A percentile compares a stretch with the other conserved stretches of the same genome.
Evolutionary conservation across 345 rosid genomes (phyloP).

Genomic region (Eucalyptus leucophloia): DNA sequence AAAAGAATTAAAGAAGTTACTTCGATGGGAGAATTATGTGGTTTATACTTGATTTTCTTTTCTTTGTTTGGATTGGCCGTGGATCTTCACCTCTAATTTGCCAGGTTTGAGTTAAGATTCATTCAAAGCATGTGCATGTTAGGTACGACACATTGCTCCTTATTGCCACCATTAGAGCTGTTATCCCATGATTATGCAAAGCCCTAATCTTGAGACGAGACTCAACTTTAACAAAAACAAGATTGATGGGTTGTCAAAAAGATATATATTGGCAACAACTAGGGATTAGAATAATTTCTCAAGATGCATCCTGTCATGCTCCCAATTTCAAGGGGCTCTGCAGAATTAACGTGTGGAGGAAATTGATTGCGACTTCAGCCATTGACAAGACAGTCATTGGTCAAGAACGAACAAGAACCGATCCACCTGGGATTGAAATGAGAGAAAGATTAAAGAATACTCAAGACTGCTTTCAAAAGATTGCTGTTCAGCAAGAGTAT

Average conservation of each 20-base stretch:
- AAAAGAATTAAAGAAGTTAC: not conserved
- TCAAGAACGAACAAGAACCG: not conserved
- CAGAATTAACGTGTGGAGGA: not conserved
- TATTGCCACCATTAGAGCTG: not conserved
- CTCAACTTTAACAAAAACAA: not conserved
- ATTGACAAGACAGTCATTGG: not conserved
- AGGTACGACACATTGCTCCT: not conserved
- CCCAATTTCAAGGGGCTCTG: not conserved
- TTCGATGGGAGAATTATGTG: not conserved
- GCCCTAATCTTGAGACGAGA: not conserved
- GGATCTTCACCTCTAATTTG: fast-evolving
- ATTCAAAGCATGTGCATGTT: not conserved
- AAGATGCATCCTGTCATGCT: not conserved
- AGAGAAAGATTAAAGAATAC: not conserved
- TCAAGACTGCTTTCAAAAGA: not conserved
- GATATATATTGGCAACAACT: not conserved
- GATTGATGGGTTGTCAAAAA: not conserved
- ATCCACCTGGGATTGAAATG: not conserved
- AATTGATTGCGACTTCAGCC: not conserved
- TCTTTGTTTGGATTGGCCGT: not conserved
- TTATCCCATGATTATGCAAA: not conserved
- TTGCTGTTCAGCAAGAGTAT: not conserved
- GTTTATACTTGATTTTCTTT: not conserved
- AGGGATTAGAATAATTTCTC: not conserved
- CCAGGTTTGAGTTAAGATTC: not conserved